These are phyloP conservation scores for Arabis alpina DNA, from an alignment of 345 rosid species.

Conservation along the genomic window DNA sequence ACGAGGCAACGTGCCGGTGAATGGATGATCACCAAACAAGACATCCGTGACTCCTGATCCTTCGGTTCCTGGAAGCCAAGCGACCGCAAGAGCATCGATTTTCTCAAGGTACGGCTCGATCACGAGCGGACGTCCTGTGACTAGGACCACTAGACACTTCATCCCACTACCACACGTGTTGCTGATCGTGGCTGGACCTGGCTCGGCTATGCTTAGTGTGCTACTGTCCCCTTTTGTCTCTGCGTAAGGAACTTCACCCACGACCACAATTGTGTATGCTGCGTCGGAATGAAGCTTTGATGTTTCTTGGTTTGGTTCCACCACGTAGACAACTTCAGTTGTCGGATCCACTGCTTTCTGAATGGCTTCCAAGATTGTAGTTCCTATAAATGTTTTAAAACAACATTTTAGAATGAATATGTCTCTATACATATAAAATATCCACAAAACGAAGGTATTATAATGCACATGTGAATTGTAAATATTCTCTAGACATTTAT, in stretches of 20 bases:
- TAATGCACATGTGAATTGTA: slow-evolving; percentile 7
- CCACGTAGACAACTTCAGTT: slow-evolving; percentile 57
- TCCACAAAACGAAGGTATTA: background rate
- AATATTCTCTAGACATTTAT: background rate
- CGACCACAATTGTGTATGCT: slow-evolving; percentile 60
- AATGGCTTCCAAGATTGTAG: slow-evolving; percentile 70
- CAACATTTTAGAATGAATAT: background rate
- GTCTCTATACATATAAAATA: background rate
- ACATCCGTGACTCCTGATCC: slow-evolving; percentile 76
- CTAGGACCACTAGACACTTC: slow-evolving; percentile 60
- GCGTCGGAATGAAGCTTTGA: slow-evolving; percentile 41
- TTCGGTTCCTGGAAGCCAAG: slow-evolving; percentile 82
- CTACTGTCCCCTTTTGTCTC: slow-evolving; percentile 65
- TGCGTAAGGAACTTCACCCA: slow-evolving; percentile 72
- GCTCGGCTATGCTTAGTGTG: slow-evolving; percentile 51
- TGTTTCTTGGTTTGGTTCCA: slow-evolving; percentile 48
- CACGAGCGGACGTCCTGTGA: slow-evolving; percentile 73
- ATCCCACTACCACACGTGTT: slow-evolving; percentile 53
- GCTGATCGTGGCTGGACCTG: slow-evolving; percentile 56
- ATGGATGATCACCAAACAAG: slow-evolving; percentile 69
- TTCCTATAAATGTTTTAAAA: slow-evolving; percentile 42
- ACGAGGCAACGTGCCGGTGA: slow-evolving; percentile 63
- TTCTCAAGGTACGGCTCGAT: slow-evolving; percentile 53
- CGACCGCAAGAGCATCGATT: slow-evolving; percentile 65
- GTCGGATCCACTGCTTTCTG: slow-evolving; percentile 54